Percentiles rank a stretch among this genome's conserved stretches.
phyloP scores from a whole-genome alignment of 2,329 filamentous ascomycete genomes.

The Penicillium expansum region DNA sequence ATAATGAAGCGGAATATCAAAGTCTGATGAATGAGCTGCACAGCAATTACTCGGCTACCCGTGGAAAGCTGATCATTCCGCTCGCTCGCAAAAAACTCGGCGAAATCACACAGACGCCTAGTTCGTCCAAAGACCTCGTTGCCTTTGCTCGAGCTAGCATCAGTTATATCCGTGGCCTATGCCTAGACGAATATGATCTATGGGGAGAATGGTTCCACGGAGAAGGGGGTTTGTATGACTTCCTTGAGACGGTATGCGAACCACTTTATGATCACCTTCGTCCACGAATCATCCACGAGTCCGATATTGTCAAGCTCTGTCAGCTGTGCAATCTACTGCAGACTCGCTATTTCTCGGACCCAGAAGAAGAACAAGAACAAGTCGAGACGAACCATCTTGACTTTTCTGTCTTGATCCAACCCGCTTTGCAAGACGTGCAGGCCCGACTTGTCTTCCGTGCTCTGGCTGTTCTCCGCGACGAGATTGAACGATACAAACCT shows the following conservation, averaged over 20 bases:
- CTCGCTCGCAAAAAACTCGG: conserved; percentile 60
- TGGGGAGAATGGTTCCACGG: conserved; percentile 67
- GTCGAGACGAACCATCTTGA: conserved; percentile 56
- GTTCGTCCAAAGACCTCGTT: conserved; percentile 62
- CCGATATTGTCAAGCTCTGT: conserved; percentile 63
- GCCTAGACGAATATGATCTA: conserved; percentile 65
- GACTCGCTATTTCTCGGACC: conserved; percentile 61
- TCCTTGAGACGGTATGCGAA: conserved; percentile 65
- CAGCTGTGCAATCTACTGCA: conserved; percentile 66
- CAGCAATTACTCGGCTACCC: conserved; percentile 60
- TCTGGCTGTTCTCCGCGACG: conserved; percentile 60
- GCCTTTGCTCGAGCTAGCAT: conserved; percentile 63
- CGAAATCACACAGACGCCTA: conserved; percentile 57
- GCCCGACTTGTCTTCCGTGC: conserved; percentile 65
- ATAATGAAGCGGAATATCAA: conserved; percentile 62
- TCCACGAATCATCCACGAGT: conserved; percentile 65
- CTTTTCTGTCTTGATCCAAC: conserved; percentile 61
- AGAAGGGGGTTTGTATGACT: conserved; percentile 62
- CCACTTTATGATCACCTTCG: conserved; percentile 65
- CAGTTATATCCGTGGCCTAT: conserved; percentile 63
- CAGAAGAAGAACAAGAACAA: conserved; percentile 53
- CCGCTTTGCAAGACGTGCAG: conserved; percentile 66
- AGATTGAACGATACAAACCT: conserved; percentile 65
- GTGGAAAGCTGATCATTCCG: conserved; percentile 59
- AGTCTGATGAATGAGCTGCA: conserved; percentile 65